Evolutionary conservation across 140 eudicot genomes (phyloP).

Genomic region (Oenanthe javanica): DNA sequence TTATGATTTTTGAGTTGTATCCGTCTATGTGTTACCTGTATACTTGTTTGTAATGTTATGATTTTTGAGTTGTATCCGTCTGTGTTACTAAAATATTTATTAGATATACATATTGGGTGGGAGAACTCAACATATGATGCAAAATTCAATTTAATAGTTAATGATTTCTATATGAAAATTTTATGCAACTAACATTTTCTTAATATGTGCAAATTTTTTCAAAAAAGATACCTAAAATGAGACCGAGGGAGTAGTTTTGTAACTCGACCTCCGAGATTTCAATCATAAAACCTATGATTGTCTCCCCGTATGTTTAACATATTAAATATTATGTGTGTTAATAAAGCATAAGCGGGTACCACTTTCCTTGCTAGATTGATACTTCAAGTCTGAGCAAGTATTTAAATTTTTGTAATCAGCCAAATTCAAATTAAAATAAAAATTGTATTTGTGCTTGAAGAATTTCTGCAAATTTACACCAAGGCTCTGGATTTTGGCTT

Average conservation of each 20-base stretch:
- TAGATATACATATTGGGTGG: no score
- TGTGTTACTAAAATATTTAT: neutral
- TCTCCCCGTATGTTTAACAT: neutral
- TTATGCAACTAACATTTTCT: no score
- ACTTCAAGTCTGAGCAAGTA: neutral
- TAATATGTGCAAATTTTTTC: no score
- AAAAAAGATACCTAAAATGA: no score
- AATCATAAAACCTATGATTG: neutral
- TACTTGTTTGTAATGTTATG: neutral
- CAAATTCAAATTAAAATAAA: neutral
- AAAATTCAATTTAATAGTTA: no score
- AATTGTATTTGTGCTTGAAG: neutral
- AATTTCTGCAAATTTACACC: neutral
- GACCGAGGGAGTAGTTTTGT: neutral
- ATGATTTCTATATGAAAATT: no score
- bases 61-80: neutral
- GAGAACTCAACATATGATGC: no score
- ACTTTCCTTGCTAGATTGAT: neutral
- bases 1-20: neutral
- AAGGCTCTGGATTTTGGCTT: neutral
- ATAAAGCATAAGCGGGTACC: neutral
- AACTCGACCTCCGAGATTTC: neutral
- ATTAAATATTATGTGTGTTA: neutral
- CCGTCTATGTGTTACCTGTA: neutral
- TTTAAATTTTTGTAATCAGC: neutral